Evolutionary conservation across 257 asterid genomes (phyloP).

Genomic region (Capsicum chinense): DNA sequence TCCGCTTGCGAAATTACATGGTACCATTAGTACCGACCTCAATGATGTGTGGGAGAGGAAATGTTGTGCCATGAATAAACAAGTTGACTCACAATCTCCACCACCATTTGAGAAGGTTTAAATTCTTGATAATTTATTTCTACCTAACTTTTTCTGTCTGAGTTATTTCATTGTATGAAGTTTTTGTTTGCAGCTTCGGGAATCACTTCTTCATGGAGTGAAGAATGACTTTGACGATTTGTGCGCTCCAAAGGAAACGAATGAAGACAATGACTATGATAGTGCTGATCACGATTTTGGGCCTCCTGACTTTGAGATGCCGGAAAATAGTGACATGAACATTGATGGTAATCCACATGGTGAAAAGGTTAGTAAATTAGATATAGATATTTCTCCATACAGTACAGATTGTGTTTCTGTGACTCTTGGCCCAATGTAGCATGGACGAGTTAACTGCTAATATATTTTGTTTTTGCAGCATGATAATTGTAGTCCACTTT

Average conservation of each 20-base stretch:
- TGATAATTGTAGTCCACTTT: constrained; percentile 41
- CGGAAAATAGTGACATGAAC: constrained; percentile 44
- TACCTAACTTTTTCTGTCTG: not conserved
- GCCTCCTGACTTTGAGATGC: constrained; percentile 63
- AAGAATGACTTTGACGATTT: constrained; percentile 43
- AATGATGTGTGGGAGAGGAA: constrained; percentile 67
- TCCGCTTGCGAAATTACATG: constrained; percentile 74
- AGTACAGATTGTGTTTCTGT: not conserved
- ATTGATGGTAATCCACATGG: constrained; percentile 46
- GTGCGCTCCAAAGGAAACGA: constrained; percentile 37
- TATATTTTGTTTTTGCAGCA: constrained; percentile 47
- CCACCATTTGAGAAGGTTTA: constrained; percentile 76
- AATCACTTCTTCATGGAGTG: constrained; percentile 64
- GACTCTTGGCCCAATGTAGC: constrained; percentile 17
- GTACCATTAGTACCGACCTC: constrained; percentile 66
- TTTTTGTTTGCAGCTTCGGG: constrained; percentile 70
- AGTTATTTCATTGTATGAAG: constrained; percentile 30
- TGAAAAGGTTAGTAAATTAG: constrained; percentile 53
- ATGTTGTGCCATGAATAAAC: constrained; percentile 40
- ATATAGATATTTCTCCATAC: not conserved
- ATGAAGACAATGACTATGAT: constrained; percentile 56
- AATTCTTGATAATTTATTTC: constrained; percentile 28
- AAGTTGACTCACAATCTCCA: constrained; percentile 47
- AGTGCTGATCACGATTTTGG: constrained; percentile 68
- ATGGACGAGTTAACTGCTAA: constrained; percentile 5